phyloP scores from a whole-genome alignment of 345 rosid species.

The Capsella bursapastoris region DNA sequence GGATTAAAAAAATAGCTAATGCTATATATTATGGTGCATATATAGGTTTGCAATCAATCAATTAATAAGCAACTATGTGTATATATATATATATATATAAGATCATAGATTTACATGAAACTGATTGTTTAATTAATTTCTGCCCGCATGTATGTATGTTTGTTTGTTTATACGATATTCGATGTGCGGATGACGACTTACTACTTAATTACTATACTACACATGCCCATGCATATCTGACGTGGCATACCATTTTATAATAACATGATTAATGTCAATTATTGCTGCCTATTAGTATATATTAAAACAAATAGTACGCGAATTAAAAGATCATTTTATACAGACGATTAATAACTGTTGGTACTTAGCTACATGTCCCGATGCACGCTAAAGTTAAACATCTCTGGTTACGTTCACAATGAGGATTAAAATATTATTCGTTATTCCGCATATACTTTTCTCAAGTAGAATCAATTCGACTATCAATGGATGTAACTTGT shows the following conservation, averaged over 20 bases:
- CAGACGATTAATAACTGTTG: neutral
- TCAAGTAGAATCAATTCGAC: neutral
- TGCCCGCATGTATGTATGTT: constrained; percentile 3
- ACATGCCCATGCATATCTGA: constrained; percentile 40
- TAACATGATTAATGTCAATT: constrained; percentile 25
- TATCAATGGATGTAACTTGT: neutral
- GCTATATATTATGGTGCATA: too few species aligned
- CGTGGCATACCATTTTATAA: constrained; percentile 37
- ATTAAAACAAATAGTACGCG: neutral
- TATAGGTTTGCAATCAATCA: neutral
- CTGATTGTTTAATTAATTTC: too few species aligned
- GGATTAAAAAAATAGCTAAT: neutral
- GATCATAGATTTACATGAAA: neutral
- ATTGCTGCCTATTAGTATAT: neutral
- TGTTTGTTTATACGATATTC: constrained; percentile 15
- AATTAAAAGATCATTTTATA: constrained; percentile 17
- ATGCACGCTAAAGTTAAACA: neutral
- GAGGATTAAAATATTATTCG: neutral
- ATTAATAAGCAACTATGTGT: neutral
- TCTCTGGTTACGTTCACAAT: neutral
- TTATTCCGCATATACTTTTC: neutral
- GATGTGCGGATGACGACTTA: constrained; percentile 32
- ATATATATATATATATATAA: neutral
- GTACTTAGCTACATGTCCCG: too few species aligned
- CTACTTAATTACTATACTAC: too few species aligned